These are phyloP conservation scores for Entomortierella beljakovae DNA, from an alignment of 192 early-diverging fungal genomes.

Conservation along the genomic window DNA sequence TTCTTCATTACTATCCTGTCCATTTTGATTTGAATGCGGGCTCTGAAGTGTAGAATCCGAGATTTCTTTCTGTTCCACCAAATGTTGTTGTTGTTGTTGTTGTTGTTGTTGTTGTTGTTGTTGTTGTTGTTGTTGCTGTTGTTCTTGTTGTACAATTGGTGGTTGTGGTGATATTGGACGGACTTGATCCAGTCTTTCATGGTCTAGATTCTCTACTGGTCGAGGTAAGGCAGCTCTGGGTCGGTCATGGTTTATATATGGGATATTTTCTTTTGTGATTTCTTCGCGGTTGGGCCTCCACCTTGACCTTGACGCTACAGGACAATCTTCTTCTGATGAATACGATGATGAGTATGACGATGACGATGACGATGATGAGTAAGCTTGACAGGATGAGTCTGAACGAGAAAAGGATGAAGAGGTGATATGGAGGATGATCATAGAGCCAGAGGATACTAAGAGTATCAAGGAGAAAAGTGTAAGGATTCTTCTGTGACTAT, in stretches of 20 bases:
- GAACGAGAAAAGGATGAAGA: conserved; percentile 16
- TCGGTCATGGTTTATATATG: conserved; percentile 34
- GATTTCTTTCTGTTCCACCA: not conserved
- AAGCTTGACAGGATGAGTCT: conserved; percentile 15
- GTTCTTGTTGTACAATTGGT: not conserved
- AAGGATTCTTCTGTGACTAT: conserved; percentile 34
- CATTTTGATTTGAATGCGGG: conserved; percentile 17
- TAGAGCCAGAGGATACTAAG: conserved; percentile 46
- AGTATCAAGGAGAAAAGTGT: conserved; percentile 41
- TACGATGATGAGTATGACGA: not conserved
- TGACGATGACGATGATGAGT: conserved; percentile 22
- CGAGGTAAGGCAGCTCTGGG: conserved; percentile 37
- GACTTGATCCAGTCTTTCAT: conserved; percentile 3
- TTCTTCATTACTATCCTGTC: no score
- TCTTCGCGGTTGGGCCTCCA: conserved; percentile 16
- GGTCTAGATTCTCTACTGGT: conserved; percentile 18
- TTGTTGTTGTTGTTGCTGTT: not conserved
- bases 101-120: conserved; percentile 8
- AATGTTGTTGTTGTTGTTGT: not conserved
- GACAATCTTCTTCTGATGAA: conserved; percentile 15
- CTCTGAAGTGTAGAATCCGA: conserved; percentile 7
- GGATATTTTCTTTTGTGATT: not conserved
- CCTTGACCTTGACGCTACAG: conserved; percentile 7
- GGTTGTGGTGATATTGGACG: not conserved
- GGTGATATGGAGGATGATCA: conserved; percentile 45